Conservation (phyloP, 768 basidiomycete genomes). For the Russula ochroleuca region DNA sequence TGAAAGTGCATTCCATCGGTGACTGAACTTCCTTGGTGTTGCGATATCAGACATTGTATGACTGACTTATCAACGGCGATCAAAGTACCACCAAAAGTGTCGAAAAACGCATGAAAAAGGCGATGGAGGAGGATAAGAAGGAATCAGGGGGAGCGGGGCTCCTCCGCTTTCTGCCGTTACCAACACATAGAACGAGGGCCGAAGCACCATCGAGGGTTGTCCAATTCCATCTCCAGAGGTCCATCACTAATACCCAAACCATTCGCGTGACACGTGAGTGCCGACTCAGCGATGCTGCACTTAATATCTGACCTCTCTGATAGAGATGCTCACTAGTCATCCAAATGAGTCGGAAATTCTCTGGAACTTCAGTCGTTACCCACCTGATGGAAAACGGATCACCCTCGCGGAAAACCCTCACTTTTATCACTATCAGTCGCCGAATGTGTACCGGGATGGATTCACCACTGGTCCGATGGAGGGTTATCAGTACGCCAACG, state of each 20-base stretch:
- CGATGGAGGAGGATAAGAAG: not conserved
- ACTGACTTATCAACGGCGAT: not conserved
- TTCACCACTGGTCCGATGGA: not conserved
- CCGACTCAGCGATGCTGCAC: not conserved
- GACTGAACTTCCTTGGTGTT: not conserved
- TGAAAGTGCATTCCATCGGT: not conserved
- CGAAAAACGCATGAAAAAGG: not conserved
- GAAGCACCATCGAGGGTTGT: not conserved
- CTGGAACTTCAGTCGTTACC: constrained; percentile 15
- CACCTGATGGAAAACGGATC: not conserved
- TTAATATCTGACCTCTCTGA: not conserved
- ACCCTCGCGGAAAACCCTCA: constrained; percentile 8
- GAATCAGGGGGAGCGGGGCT: not conserved
- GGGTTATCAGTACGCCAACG: not conserved
- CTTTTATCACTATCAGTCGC: not conserved
- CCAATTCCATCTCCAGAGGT: not conserved
- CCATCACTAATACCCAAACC: not conserved
- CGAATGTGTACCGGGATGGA: not conserved
- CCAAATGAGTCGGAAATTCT: not conserved
- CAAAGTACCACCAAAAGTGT: not conserved
- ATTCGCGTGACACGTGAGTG: not conserved
- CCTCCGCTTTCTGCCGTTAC: too few species aligned
- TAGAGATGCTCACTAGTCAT: not conserved
- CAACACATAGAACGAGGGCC: not conserved
- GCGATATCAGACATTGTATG: not conserved